phyloP scores from a whole-genome alignment of 2,329 filamentous ascomycete species.

The Clarireedia paspali region DNA sequence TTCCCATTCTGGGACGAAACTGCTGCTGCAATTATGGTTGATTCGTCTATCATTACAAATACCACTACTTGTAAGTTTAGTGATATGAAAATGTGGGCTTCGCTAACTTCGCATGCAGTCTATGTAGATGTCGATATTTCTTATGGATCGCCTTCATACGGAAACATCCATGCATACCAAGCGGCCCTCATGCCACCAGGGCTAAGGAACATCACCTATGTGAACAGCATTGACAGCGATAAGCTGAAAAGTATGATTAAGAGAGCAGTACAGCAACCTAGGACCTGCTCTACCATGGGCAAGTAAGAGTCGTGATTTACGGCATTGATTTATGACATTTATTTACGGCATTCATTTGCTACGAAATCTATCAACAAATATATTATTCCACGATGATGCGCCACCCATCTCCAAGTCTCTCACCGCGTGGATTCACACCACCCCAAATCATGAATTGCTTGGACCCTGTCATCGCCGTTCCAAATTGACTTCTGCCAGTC shows the following conservation, averaged over 20 bases:
- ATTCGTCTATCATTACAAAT: slow-evolving; percentile 33
- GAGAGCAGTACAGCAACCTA: slow-evolving; percentile 27
- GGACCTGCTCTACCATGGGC: slow-evolving; percentile 2
- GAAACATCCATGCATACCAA: slow-evolving; percentile 38
- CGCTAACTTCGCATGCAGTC: slow-evolving; percentile 18
- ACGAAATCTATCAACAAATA: too few species aligned
- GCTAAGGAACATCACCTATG: slow-evolving; percentile 34
- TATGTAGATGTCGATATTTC: slow-evolving; percentile 37
- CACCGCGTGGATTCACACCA: background rate
- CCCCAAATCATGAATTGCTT: slow-evolving; percentile 6
- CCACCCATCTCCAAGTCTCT: slow-evolving; percentile 3
- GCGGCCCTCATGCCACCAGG: slow-evolving; percentile 32
- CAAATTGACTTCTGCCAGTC: slow-evolving; percentile 1
- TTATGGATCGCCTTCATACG: slow-evolving; percentile 34
- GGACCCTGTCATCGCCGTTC: slow-evolving; percentile 4
- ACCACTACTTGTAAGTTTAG: slow-evolving; percentile 27
- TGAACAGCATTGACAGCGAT: slow-evolving; percentile 32
- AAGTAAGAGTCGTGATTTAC: background rate
- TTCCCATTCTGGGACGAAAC: slow-evolving; percentile 42
- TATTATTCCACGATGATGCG: slow-evolving; percentile 1
- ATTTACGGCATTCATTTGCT: background rate
- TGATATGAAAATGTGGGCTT: background rate
- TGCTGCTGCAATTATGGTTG: slow-evolving; percentile 34
- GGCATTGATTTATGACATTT: background rate
- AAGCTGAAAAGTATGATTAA: slow-evolving; percentile 32